phyloP scores from a whole-genome alignment of 495 filamentous ascomycete species.

The Aspergillus affinis region DNA sequence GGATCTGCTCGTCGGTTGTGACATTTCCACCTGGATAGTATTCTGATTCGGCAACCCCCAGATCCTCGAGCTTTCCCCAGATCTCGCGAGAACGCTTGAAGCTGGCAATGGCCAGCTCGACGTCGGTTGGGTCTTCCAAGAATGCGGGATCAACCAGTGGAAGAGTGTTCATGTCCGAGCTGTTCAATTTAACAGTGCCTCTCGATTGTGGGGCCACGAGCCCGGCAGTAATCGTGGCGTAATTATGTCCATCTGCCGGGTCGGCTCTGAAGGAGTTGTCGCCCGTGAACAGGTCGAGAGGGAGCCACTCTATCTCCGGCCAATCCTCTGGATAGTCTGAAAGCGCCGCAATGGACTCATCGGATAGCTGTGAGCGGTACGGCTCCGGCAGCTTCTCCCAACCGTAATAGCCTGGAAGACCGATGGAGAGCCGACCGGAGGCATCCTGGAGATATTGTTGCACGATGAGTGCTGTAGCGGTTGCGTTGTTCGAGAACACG shows the following conservation, averaged over 20 bases:
- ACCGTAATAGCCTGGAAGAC: constrained; percentile 26
- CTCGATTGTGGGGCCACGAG: constrained; percentile 51
- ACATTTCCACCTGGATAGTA: constrained; percentile 43
- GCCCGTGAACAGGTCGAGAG: constrained; percentile 28
- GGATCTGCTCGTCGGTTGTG: constrained; percentile 46
- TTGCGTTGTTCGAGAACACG: constrained; percentile 12
- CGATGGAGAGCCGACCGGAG: constrained; percentile 18
- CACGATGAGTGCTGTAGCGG: constrained; percentile 10
- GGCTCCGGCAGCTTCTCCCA: constrained; percentile 47
- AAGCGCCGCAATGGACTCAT: constrained; percentile 21
- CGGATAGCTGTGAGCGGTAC: constrained; percentile 18
- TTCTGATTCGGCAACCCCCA: constrained; percentile 31
- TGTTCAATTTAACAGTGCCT: constrained; percentile 51
- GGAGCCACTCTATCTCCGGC: constrained; percentile 56
- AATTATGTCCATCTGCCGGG: constrained; percentile 39
- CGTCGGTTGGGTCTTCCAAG: constrained; percentile 44
- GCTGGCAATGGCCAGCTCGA: constrained; percentile 41
- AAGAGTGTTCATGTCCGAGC: constrained; percentile 28
- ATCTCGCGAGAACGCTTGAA: constrained; percentile 43
- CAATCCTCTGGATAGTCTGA: constrained; percentile 47
- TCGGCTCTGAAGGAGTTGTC: constrained; percentile 18
- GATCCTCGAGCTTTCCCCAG: constrained; percentile 22
- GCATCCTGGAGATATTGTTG: constrained; percentile 19
- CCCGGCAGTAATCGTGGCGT: constrained; percentile 40
- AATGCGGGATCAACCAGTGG: constrained; percentile 53